Base-by-base conservation (phyloP, 2,329 filamentous ascomycete species). In the Hypoxylon sp. region DNA sequence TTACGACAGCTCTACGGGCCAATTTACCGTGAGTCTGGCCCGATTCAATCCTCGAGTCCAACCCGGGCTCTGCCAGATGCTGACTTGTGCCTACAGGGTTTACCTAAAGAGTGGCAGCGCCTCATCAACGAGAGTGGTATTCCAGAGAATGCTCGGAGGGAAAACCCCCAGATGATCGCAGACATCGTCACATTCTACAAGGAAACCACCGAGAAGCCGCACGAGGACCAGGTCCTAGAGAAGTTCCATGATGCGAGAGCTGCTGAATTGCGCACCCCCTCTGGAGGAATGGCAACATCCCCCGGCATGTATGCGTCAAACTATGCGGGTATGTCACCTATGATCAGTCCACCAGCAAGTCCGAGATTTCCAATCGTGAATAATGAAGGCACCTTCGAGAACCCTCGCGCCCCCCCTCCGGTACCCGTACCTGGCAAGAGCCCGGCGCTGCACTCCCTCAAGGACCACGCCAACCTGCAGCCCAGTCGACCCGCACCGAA, bases 171-270 rank as follows among this genome's bases (percentile, higher is more conserved):
- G 78, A 94, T 94, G 62, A 93, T 97, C 80, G 90, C 96, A 75
- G 92, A 98, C 77, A 95, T 99, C 72, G 90, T 99, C 79, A 92
- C 91, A 62, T 98, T 98, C 77, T 98, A 97, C 84, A 96, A 97
- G 78, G 94, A 97, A 80, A 97, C 93, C 68, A 91, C 92, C 24
- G 92, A 94, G 71, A 84, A 83, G 71, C 88, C 87, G 62, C 87
- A 89, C 65, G 93, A 97, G 75, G 92, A 97, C 74, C 91, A 92
- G 72, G 90, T 95, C 59, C 92, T 95, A 83, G 94, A 98, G 78
- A 99, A 99, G 78, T 97, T 99, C 77, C 93, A 96, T 73, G 89
- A 97, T 80, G 93, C 91, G 55, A 89, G 90, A 73, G 84, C 89
- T 8, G 76, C 80, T 62, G 84, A 86, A 62, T 73, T 80, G 71